phyloP scores from a whole-genome alignment of 495 filamentous ascomycete species.

The Aspergillus bridgeri region DNA sequence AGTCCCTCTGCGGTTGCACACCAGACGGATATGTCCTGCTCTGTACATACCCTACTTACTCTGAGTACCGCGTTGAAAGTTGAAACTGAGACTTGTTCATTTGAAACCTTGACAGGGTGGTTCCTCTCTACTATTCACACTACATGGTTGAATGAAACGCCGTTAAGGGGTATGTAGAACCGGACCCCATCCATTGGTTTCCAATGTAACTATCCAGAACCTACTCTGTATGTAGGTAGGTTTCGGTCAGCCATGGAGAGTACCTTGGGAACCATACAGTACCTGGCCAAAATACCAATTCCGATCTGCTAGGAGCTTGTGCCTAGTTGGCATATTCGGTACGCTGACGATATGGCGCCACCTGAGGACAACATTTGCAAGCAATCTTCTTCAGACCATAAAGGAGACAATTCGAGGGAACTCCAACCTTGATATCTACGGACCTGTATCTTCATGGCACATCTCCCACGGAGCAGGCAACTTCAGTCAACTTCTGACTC shows the following conservation, averaged over 20 bases:
- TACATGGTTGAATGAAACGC: too few relatives aligned
- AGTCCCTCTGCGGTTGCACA: not conserved
- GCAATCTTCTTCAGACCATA: not conserved
- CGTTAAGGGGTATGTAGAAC: not conserved
- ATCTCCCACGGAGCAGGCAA: not conserved
- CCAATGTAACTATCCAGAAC: not conserved
- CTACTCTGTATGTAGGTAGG: too few relatives aligned
- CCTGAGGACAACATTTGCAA: not conserved
- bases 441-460: too few relatives aligned
- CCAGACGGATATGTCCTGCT: too few relatives aligned
- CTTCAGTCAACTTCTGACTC: not conserved
- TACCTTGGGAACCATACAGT: not conserved
- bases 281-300: conserved; percentile 4
- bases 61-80: too few relatives aligned
- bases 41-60: too few relatives aligned
- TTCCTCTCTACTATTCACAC: too few relatives aligned
- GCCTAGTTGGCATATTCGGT: not conserved
- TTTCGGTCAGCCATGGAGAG: too few relatives aligned
- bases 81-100: not conserved
- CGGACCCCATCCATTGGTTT: not conserved
- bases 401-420: too few relatives aligned
- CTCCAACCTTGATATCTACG: too few relatives aligned
- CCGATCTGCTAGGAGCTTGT: conserved; percentile 10
- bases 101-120: not conserved
- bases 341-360: conserved; percentile 11